These are phyloP conservation scores for Ophiocordyceps sinensis DNA, from an alignment of 2,329 filamentous ascomycete species.

Conservation along the genomic window DNA sequence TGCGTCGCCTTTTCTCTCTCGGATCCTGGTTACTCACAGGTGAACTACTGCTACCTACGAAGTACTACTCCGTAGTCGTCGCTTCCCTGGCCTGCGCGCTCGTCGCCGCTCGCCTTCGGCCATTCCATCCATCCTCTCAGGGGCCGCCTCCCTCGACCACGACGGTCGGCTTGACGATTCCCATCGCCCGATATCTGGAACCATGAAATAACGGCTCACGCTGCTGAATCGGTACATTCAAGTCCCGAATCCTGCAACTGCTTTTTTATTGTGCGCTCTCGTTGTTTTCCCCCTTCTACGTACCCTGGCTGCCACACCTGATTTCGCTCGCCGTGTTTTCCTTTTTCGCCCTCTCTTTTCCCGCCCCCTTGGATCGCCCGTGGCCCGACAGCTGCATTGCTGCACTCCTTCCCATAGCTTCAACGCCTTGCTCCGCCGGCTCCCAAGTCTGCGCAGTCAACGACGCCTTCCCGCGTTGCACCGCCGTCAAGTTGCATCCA, in stretches of 20 bases:
- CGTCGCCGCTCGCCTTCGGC: background rate
- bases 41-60: too few relatives aligned
- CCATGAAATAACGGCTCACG: slow-evolving; percentile 27
- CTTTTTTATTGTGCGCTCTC: background rate
- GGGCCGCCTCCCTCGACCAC: slow-evolving; percentile 8
- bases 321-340: background rate
- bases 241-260: slow-evolving; percentile 5
- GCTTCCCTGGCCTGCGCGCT: too few relatives aligned
- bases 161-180: slow-evolving; percentile 16
- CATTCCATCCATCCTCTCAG: slow-evolving; percentile 6
- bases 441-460: background rate
- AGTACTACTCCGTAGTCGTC: too few relatives aligned
- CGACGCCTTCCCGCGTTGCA: background rate
- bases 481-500: background rate
- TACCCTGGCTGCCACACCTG: background rate
- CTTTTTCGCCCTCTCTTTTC: background rate
- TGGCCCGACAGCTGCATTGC: background rate
- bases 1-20: background rate
- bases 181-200: slow-evolving; percentile 17
- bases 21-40: slow-evolving; percentile 3
- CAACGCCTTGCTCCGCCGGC: background rate
- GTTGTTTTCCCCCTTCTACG: background rate
- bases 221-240: slow-evolving; percentile 21
- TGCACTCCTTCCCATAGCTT: background rate
- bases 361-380: background rate